Conservation (phyloP, 2,329 filamentous ascomycete genomes). For the Diaporthe citri region DNA sequence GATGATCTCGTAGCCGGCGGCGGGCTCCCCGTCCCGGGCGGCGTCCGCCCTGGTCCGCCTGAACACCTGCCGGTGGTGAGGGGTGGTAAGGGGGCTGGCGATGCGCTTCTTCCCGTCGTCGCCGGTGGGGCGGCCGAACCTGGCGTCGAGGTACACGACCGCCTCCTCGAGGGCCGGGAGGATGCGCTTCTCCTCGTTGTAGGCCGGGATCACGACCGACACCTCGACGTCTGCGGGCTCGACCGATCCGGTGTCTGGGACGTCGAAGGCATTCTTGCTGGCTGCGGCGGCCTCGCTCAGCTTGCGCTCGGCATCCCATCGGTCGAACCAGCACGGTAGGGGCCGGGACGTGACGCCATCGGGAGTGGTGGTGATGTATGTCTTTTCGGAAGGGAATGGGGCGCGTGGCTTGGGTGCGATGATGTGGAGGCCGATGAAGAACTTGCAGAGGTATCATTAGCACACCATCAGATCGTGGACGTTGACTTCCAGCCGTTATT, state of each 20-base stretch:
- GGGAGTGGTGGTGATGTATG: conserved; percentile 80
- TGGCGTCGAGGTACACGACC: conserved; percentile 83
- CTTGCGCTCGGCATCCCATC: conserved; percentile 73
- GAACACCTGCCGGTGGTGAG: conserved; percentile 51
- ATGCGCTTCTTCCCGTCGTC: conserved; percentile 45
- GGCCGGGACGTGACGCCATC: conserved; percentile 67
- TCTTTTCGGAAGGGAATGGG: conserved; percentile 83
- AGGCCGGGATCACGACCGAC: conserved; percentile 93
- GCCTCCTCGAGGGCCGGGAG: conserved; percentile 90
- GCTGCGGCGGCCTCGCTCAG: conserved; percentile 56
- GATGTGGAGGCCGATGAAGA: conserved; percentile 77
- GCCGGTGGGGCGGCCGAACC: conserved; percentile 71
- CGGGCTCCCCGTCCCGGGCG: conserved; percentile 45
- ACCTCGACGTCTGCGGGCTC: conserved; percentile 85
- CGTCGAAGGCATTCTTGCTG: conserved; percentile 54
- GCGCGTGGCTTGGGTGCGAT: conserved; percentile 85
- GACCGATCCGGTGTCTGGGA: conserved; percentile 68
- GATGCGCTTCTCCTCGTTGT: conserved; percentile 91
- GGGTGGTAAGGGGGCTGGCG: conserved; percentile 47
- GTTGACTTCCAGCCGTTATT: neutral
- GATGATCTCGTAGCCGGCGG: conserved; percentile 87
- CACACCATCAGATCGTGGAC: neutral
- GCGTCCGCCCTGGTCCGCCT: conserved; percentile 48
- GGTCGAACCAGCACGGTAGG: conserved; percentile 91
- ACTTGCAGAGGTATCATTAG: conserved; percentile 53